Evolutionary conservation across 495 filamentous ascomycete species (phyloP), one percentile per base, ranked within the genome.

Genomic region (Xylaria bambusicola): DNA sequence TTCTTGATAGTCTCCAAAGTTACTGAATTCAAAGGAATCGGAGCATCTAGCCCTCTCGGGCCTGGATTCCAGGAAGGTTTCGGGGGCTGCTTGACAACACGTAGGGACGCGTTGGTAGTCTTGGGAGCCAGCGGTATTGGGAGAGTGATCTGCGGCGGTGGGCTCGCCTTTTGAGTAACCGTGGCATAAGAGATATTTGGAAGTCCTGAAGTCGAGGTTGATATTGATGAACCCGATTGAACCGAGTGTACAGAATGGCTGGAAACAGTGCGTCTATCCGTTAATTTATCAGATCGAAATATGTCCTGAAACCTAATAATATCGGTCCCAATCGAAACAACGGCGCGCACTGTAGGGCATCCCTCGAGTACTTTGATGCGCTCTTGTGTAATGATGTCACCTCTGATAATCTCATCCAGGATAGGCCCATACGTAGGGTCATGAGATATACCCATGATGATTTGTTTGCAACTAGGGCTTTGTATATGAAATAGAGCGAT

Each of bases 381-480:
- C n/a, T 79, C 74, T 13, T 77, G 75, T 31, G 81, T 78, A 36
- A 79, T 70, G 3, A 75, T 73, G 50, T 86, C 70, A 8, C 57
- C 57, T 41, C 75, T 74, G 48, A 83, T 71, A 40, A 86, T 77
- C 60, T 90, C 78, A 63, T 86, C 84, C n/a, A 96, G 72, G 56
- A 88, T 81, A 1, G 84, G 79, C 23, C 82, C 84, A 70, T 92
- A 95, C 33, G 84, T 83, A 56, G 84, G 82, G 70, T 92, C 88
- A 60, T 90, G 87, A 20, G 88, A 88, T 60, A 91, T 87, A 12
- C 91, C 92, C 44, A 96, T 76, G 47, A 93, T 75, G 41, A 95
- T 86, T 60, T 92, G 90, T 64, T 88, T 88, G 73, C 91, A 95
- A 70, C 91, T 89, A 66, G 79, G 82, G 64, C 93, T 82, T 83